Evolutionary conservation across 345 rosid genomes (phyloP).

Genomic region (Conringia planisiliqua): DNA sequence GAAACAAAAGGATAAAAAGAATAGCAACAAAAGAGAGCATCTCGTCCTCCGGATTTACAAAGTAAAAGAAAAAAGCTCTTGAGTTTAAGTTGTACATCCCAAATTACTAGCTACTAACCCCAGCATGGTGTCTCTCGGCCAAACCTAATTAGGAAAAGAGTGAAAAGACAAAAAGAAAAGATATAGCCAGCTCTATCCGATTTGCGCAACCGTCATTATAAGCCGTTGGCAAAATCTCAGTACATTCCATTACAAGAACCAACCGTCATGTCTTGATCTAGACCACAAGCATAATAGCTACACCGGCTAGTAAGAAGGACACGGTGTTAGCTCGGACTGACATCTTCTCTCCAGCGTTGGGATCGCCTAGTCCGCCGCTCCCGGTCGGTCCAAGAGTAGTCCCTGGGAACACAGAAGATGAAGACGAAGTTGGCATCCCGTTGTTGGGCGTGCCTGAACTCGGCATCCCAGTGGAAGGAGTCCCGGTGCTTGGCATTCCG

Average conservation of each 20-base stretch:
- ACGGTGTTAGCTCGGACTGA: background rate
- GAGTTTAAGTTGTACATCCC: slow-evolving; percentile 17
- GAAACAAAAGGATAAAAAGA: background rate
- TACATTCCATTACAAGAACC: background rate
- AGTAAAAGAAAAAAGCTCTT: slow-evolving; percentile 17
- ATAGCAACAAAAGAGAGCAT: slow-evolving; percentile 27
- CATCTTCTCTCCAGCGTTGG: slow-evolving; percentile 17
- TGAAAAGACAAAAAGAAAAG: background rate
- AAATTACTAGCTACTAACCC: slow-evolving; percentile 32
- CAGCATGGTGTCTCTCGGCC: slow-evolving; percentile 20
- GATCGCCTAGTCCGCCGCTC: slow-evolving; percentile 21
- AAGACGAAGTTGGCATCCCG: slow-evolving; percentile 33
- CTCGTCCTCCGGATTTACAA: slow-evolving; percentile 32
- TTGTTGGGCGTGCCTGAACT: slow-evolving; percentile 22
- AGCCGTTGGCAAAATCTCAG: slow-evolving; percentile 15
- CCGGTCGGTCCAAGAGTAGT: slow-evolving; percentile 36
- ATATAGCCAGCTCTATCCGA: slow-evolving; percentile 4
- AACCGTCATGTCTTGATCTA: background rate
- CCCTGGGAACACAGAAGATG: slow-evolving; percentile 33
- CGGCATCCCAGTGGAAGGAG: slow-evolving; percentile 29
- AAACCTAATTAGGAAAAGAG: slow-evolving; percentile 16
- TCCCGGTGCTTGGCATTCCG: slow-evolving; percentile 15
- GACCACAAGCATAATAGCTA: slow-evolving; percentile 14
- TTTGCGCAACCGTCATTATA: slow-evolving; percentile 7
- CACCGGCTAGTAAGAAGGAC: background rate